Evolutionary conservation across 2,329 filamentous ascomycete species (phyloP), one percentile per base, ranked within the genome.

Genomic region (Diatrype stigma): DNA sequence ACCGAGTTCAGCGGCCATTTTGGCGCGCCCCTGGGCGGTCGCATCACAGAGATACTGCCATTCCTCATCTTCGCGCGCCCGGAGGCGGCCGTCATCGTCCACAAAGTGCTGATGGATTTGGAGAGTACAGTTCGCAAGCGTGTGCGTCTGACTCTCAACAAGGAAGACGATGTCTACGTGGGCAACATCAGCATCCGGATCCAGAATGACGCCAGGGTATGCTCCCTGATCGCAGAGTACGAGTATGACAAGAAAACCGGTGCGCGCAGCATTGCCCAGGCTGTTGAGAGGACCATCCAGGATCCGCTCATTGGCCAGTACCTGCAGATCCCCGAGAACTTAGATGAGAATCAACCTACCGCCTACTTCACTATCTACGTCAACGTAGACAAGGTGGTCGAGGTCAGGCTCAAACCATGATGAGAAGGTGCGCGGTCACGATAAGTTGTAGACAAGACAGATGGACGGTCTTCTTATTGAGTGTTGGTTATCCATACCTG

Each of bases 11-110:
- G 53, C 3, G 32, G 23, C 11, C 47, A 53, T 6, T 57, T 57
- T n/a, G 47, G 35, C 21, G 55, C 53, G 8, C 55, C 56, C 6
- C 23, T 59, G 23, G 46, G 46, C 19, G 56, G 57, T 11, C 54
- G 56, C 2, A 54, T 58, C 42, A 51, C 51, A 3, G 54, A 56
- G 35, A 50, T 60, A 47, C 16, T 60, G 3, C 56, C 57, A 11
- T 60, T 58, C 30, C 47, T 58, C 16, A 28, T 40, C 7, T 60
- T 60, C 35, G 47, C 51, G 22, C 42, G 26, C 22, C 30, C 19
- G 5, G 56, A 60, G 51, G 17, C 53, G 4, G 50, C 54, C 19
- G 47, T 57, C 40, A 48, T 55, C 7, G 48, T 30, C 7, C 48
- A 52, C 26, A 49, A 48, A 28, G 42, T 8, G 21, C 16, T 52